These are phyloP conservation scores for Cardamine chenopodiifolia DNA, from an alignment of 345 rosid species.

Conservation along the genomic window DNA sequence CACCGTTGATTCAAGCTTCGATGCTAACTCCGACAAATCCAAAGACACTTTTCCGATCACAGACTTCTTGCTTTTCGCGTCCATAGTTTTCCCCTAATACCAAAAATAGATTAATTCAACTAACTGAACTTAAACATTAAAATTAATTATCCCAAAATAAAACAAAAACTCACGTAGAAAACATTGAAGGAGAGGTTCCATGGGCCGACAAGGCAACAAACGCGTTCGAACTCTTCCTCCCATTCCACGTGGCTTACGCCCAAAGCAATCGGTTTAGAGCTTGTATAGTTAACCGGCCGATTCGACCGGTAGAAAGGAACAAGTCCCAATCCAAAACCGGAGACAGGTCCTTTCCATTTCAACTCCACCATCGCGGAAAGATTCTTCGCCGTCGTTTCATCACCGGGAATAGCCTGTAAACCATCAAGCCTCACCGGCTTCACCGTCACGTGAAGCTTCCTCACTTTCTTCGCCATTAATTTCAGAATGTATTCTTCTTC, in stretches of 20 bases:
- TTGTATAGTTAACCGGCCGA: slow-evolving; percentile 28
- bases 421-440: slow-evolving; percentile 44
- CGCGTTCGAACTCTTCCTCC: slow-evolving; percentile 37
- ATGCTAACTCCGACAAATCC: slow-evolving; percentile 35
- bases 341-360: slow-evolving; percentile 46
- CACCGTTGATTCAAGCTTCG: slow-evolving; percentile 36
- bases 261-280: slow-evolving; percentile 15
- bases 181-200: slow-evolving; percentile 41
- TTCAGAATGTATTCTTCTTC: neutral
- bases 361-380: slow-evolving; percentile 30
- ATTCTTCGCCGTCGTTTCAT: slow-evolving; percentile 11
- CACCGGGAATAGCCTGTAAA: slow-evolving; percentile 29
- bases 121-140: neutral
- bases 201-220: slow-evolving; percentile 41
- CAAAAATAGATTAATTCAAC: neutral
- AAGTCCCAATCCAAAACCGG: slow-evolving; percentile 40
- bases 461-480: slow-evolving; percentile 43
- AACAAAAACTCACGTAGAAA: slow-evolving; percentile 38
- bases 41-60: slow-evolving; percentile 37
- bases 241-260: slow-evolving; percentile 35
- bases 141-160: neutral
- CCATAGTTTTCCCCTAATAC: slow-evolving; percentile 22
- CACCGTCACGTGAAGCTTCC: slow-evolving; percentile 43
- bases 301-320: slow-evolving; percentile 44
- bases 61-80: slow-evolving; percentile 25